Conservation (phyloP, 306 rosid species). For the Oxytropis ochrocephala region DNA sequence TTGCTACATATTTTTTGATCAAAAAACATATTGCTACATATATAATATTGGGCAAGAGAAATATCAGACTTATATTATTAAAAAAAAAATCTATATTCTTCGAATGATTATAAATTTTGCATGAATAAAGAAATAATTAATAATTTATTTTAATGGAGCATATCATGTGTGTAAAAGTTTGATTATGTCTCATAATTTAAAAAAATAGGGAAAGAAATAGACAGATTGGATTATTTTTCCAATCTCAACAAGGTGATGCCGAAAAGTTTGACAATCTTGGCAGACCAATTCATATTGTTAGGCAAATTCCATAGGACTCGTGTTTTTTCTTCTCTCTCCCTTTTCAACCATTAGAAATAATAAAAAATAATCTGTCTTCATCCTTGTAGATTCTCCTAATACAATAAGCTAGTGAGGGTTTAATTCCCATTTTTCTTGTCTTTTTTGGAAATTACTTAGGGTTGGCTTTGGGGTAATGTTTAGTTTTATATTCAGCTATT, state of each 20-base stretch:
- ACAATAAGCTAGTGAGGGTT: background rate
- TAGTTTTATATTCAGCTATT: no score
- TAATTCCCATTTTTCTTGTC: background rate
- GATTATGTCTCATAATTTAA: background rate
- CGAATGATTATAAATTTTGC: no score
- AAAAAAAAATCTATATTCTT: background rate
- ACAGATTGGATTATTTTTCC: slow-evolving; percentile 1
- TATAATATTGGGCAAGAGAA: no score
- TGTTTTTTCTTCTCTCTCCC: background rate
- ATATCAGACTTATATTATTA: no score
- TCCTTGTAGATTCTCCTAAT: background rate
- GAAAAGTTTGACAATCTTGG: slow-evolving; percentile 33
- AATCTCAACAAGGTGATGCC: slow-evolving; percentile 22
- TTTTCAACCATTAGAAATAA: background rate
- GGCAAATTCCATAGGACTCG: slow-evolving; percentile 9
- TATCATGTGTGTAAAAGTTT: no score
- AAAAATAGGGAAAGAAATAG: background rate
- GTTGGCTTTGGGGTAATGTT: background rate
- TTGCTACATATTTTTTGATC: no score
- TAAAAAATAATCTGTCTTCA: background rate
- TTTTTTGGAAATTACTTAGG: background rate
- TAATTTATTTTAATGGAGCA: no score
- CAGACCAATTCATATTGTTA: slow-evolving; percentile 6
- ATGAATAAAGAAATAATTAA: no score
- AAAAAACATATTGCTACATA: no score